Percentiles rank a stretch among this genome's conserved stretches.
These are phyloP conservation scores for Pleurotus tuoliensis DNA, from an alignment of 768 basidiomycete genomes.

Conservation along the genomic window DNA sequence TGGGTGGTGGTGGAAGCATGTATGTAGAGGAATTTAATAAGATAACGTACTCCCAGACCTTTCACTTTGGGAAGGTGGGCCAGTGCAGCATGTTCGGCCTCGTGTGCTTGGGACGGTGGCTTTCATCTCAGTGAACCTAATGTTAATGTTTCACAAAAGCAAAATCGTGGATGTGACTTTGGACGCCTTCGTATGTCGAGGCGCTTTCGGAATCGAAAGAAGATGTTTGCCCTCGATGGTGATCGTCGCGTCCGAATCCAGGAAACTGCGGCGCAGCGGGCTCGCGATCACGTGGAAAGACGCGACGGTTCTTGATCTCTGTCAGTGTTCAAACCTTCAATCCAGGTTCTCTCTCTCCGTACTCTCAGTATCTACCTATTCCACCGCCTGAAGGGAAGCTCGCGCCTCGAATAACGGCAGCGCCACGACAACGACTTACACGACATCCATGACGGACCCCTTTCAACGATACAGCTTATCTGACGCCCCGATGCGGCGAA, in stretches of 20 bases:
- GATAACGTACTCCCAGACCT: background rate
- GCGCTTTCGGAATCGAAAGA: background rate
- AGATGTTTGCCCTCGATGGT: background rate
- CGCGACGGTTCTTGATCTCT: no score
- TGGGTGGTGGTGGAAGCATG: background rate
- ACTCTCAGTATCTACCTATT: no score
- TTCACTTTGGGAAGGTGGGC: background rate
- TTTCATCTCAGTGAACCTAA: background rate
- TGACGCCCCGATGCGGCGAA: background rate
- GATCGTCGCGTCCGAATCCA: background rate
- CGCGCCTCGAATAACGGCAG: no score
- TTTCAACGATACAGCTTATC: background rate
- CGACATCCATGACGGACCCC: background rate
- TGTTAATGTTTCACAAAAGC: background rate
- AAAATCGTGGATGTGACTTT: background rate
- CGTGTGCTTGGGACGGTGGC: background rate
- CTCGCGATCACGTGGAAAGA: slow-evolving; percentile 10
- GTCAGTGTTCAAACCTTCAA: no score
- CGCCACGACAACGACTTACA: slow-evolving; percentile 19
- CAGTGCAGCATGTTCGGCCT: slow-evolving; percentile 5
- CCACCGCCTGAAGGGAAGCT: no score
- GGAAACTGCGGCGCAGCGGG: background rate
- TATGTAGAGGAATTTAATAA: background rate
- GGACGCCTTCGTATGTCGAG: background rate
- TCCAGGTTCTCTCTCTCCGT: no score